Evolutionary conservation across 2,329 filamentous ascomycete species (phyloP).

Genomic region (Fusarium transvaalense): DNA sequence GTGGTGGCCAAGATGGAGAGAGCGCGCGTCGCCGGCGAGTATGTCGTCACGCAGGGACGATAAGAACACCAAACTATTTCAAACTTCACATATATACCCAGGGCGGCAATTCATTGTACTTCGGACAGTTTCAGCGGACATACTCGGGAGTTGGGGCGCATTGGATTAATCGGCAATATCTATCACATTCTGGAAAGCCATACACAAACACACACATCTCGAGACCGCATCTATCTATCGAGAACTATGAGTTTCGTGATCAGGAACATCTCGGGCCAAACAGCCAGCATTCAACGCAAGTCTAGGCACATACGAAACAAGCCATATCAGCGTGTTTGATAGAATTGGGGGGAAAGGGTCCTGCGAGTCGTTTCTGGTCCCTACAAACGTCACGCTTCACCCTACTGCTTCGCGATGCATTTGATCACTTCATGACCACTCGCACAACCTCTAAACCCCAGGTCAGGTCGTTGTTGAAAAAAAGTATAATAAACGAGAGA

Average conservation of each 20-base stretch:
- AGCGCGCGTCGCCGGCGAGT: constrained; percentile 70
- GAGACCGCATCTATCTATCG: constrained; percentile 35
- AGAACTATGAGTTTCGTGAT: constrained; percentile 40
- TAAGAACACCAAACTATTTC: constrained; percentile 30
- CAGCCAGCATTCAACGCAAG: constrained; percentile 29
- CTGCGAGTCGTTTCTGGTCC: constrained; percentile 16
- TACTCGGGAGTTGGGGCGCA: constrained; percentile 30
- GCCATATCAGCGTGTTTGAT: constrained; percentile 7
- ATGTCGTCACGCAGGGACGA: constrained; percentile 59
- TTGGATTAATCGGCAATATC: constrained; percentile 18
- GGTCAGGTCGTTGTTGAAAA: constrained; percentile 24
- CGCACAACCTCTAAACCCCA: constrained; percentile 26
- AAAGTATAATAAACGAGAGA: constrained; percentile 40
- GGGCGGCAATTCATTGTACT: constrained; percentile 18
- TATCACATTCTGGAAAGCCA: background rate
- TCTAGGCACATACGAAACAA: constrained; percentile 17
- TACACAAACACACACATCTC: constrained; percentile 6
- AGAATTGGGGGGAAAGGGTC: background rate
- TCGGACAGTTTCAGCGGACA: background rate
- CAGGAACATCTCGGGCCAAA: constrained; percentile 30
- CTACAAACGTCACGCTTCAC: constrained; percentile 31
- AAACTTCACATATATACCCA: constrained; percentile 36
- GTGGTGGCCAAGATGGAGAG: constrained; percentile 75
- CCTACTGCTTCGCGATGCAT: constrained; percentile 26
- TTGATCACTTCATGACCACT: constrained; percentile 30